These are phyloP conservation scores for Cladosporium sp. DNA, from an alignment of 2,329 filamentous ascomycete species.

Conservation along the genomic window DNA sequence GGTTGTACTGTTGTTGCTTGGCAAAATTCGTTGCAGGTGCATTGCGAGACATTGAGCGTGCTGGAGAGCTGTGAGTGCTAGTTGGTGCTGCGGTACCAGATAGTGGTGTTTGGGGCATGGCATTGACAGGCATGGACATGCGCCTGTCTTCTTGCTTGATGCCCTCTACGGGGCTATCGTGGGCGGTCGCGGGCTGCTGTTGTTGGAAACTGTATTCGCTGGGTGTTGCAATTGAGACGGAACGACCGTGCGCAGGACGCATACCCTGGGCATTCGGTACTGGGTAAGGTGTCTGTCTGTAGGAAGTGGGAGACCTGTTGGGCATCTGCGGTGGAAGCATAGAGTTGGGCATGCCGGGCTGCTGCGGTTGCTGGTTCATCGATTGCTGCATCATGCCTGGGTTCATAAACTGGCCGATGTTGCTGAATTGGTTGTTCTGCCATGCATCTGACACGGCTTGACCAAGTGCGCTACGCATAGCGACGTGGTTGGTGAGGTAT, in stretches of 20 bases:
- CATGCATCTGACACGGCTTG: slow-evolving; percentile 39
- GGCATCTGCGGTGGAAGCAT: slow-evolving; percentile 28
- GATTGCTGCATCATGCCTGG: slow-evolving; percentile 30
- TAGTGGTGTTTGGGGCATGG: slow-evolving; percentile 20
- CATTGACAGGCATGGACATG: slow-evolving; percentile 40
- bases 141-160: slow-evolving; percentile 31
- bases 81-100: slow-evolving; percentile 23
- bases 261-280: slow-evolving; percentile 27
- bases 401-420: slow-evolving; percentile 38
- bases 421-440: slow-evolving; percentile 36
- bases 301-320: slow-evolving; percentile 24
- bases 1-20: slow-evolving; percentile 13
- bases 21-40: slow-evolving; percentile 19
- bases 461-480: slow-evolving; percentile 49
- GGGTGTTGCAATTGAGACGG: slow-evolving; percentile 43
- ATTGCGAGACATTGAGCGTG: slow-evolving; percentile 23
- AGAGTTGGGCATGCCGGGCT: slow-evolving; percentile 21
- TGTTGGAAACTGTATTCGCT: slow-evolving; percentile 28
- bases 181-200: slow-evolving; percentile 22
- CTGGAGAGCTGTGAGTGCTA: slow-evolving; percentile 14
- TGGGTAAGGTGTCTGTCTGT: slow-evolving; percentile 42
- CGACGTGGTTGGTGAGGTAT: slow-evolving; percentile 55
- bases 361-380: slow-evolving; percentile 13
- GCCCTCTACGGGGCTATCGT: slow-evolving; percentile 7
- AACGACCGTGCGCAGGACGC: slow-evolving; percentile 38